Percentiles rank a stretch among this genome's conserved stretches.
phyloP scores from a whole-genome alignment of 139 green algal genomes.

The Desmodesmus armatus region DNA sequence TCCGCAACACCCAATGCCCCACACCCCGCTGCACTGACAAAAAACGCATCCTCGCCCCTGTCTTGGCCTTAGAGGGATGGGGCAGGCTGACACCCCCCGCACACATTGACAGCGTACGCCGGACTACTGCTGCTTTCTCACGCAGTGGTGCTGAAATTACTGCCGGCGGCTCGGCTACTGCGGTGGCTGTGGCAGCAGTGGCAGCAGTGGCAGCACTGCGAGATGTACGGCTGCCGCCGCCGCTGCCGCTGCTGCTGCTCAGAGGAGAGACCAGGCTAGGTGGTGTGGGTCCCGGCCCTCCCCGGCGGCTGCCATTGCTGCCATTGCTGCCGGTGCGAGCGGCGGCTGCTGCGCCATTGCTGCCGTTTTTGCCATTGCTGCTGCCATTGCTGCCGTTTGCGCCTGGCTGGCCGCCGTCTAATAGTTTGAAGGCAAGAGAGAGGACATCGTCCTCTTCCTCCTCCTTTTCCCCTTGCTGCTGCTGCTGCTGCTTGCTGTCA shows the following conservation, averaged over 20 bases:
- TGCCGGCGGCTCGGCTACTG: background rate
- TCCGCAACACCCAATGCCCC: slow-evolving; percentile 88
- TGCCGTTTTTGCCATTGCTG: too few relatives aligned
- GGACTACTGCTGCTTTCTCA: background rate
- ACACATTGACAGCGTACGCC: background rate
- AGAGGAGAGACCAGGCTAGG: too few relatives aligned
- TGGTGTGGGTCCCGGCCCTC: too few relatives aligned
- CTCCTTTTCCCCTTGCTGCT: too few relatives aligned
- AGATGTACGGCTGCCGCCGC: background rate
- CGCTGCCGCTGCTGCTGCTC: background rate
- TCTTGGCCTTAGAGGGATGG: slow-evolving; percentile 46
- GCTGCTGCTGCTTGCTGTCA: too few relatives aligned
- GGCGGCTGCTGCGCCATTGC: too few relatives aligned
- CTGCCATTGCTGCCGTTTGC: too few relatives aligned
- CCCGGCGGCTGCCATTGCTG: too few relatives aligned
- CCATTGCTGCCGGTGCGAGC: too few relatives aligned
- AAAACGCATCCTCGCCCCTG: slow-evolving; percentile 89
- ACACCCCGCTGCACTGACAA: slow-evolving; percentile 54
- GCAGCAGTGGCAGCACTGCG: background rate
- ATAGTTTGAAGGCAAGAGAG: too few relatives aligned
- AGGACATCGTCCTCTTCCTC: too few relatives aligned
- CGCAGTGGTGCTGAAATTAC: background rate
- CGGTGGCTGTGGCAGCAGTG: background rate
- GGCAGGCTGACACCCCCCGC: slow-evolving; percentile 11
- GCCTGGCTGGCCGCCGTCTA: too few relatives aligned